Evolutionary conservation across 2,329 filamentous ascomycete species (phyloP).

Genomic region (Curvularia spicifera): DNA sequence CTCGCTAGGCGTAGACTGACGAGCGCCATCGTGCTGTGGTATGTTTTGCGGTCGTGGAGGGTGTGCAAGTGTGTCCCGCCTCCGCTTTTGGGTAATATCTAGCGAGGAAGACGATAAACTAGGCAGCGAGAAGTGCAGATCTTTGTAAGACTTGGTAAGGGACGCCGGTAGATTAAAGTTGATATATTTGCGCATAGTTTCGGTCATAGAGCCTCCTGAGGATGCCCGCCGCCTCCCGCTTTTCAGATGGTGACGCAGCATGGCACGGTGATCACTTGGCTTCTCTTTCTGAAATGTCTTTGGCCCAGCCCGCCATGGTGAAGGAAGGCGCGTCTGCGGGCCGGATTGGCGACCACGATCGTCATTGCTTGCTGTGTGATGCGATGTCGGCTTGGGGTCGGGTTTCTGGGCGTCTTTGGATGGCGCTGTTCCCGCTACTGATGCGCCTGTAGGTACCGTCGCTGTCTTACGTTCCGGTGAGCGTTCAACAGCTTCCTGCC

Average conservation of each 20-base stretch:
- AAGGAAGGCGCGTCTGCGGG: constrained; percentile 46
- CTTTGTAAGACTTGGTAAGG: constrained; percentile 44
- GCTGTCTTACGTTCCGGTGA: constrained; percentile 3
- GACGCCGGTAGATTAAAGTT: constrained; percentile 47
- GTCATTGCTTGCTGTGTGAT: constrained; percentile 11
- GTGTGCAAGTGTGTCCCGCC: constrained; percentile 26
- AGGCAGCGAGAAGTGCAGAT: constrained; percentile 48
- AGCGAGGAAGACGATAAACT: constrained; percentile 41
- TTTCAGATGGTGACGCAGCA: constrained; percentile 49
- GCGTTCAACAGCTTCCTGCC: constrained; percentile 33
- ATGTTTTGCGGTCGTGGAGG: constrained; percentile 14
- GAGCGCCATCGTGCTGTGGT: constrained; percentile 33
- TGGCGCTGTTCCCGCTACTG: background rate
- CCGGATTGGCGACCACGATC: constrained; percentile 18
- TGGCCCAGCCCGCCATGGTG: constrained; percentile 54
- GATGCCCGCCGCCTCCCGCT: constrained; percentile 48
- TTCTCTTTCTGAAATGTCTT: constrained; percentile 44
- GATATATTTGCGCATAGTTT: constrained; percentile 46
- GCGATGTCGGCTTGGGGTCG: background rate
- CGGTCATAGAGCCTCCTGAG: constrained; percentile 47
- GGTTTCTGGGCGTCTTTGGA: background rate
- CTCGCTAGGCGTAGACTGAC: constrained; percentile 17
- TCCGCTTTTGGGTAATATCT: constrained; percentile 27
- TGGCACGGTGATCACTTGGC: constrained; percentile 45
- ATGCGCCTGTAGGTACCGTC: background rate